Conservation (phyloP, 2,329 filamentous ascomycete species). For the Fusarium dlaminii region DNA sequence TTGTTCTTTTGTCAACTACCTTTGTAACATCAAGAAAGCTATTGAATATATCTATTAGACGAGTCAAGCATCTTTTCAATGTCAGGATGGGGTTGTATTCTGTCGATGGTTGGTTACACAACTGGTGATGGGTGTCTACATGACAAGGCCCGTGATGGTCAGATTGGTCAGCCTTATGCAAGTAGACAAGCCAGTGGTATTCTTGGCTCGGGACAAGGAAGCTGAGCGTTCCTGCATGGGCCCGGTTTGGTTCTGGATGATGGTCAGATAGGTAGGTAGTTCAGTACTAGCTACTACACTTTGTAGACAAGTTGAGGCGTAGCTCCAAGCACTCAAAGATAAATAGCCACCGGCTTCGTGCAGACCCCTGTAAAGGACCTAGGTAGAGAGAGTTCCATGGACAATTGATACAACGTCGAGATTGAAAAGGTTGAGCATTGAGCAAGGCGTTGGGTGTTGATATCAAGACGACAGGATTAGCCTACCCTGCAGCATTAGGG, state of each 20-base stretch:
- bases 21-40: not conserved
- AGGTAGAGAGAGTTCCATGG: not conserved
- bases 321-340: not conserved
- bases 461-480: too few species aligned
- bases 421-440: not conserved
- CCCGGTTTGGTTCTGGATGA: not conserved
- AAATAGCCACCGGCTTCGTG: not conserved
- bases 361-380: not conserved
- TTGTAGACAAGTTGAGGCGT: not conserved
- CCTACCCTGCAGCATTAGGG: not conserved
- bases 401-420: not conserved
- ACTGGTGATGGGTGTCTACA: not conserved
- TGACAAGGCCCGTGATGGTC: not conserved
- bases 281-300: not conserved
- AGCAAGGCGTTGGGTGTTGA: not conserved
- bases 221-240: conserved; percentile 24
- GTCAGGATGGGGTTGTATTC: not conserved
- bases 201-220: conserved; percentile 6
- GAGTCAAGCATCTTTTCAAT: not conserved
- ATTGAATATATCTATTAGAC: not conserved
- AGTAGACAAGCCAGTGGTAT: not conserved
- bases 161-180: conserved; percentile 19
- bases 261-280: not conserved
- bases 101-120: not conserved
- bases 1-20: conserved; percentile 40